Evolutionary conservation across 2,329 filamentous ascomycete species (phyloP).

Genomic region (Cladosporium sphaerospermum): DNA sequence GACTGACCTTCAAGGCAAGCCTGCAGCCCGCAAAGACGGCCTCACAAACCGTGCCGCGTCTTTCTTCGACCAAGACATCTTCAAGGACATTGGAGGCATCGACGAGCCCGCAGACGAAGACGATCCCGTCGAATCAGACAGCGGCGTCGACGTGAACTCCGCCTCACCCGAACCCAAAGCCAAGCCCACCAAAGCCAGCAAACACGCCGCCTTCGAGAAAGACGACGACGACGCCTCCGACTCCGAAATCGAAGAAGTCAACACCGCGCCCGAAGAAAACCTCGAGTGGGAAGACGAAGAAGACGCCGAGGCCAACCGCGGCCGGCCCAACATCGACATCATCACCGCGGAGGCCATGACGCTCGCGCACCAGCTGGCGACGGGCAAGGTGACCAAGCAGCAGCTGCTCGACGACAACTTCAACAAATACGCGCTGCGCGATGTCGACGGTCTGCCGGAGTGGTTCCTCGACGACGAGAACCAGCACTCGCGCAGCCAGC

Average conservation of each 20-base stretch:
- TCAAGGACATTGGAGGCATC: constrained; percentile 70
- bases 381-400: constrained; percentile 69
- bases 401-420: constrained; percentile 87
- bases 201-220: constrained; percentile 18
- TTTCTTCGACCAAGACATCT: constrained; percentile 95
- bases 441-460: constrained; percentile 84
- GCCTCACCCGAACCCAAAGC: constrained; percentile 19
- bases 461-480: constrained; percentile 96
- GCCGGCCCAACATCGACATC: constrained; percentile 81
- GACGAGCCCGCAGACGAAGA: constrained; percentile 51
- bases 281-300: constrained; percentile 29
- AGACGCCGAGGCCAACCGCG: constrained; percentile 34
- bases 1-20: constrained; percentile 52
- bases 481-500: constrained; percentile 74
- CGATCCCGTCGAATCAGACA: constrained; percentile 33
- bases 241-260: constrained; percentile 24
- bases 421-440: constrained; percentile 87
- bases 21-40: constrained; percentile 39
- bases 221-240: constrained; percentile 23
- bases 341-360: constrained; percentile 99
- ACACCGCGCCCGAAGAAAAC: constrained; percentile 29
- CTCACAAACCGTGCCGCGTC: constrained; percentile 79
- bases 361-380: constrained; percentile 83
- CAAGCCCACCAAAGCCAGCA: constrained; percentile 10
- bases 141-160: constrained; percentile 33